Base-by-base conservation (phyloP, 495 filamentous ascomycete genomes). In the Aspergillus taichungensis region DNA sequence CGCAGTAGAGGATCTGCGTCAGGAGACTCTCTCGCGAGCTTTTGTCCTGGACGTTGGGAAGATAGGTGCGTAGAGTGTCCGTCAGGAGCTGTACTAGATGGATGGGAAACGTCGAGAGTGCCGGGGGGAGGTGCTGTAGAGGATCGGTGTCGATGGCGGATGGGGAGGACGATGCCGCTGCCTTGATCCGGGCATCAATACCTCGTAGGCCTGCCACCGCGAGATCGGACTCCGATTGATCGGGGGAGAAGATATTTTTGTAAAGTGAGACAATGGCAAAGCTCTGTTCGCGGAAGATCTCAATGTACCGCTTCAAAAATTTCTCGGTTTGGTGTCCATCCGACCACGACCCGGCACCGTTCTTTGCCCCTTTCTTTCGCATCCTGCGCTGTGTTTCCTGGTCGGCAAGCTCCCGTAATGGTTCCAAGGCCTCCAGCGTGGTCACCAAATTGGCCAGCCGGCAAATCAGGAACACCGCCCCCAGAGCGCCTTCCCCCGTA, bases 271-370 rank as follows among this genome's bases (percentile, higher is more conserved):
- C 77, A 47, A 96, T 94, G 8, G 84, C 85, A 57, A 99, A 99
- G 55, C 87, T 92, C 64, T 99, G 94, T 65, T 99, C 94, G 42
- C 94, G 84, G 66, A 96, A 97, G 28, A 97, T 94, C 62, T 99
- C 94, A 54, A 99, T 83, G 67, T 94, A 99, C 42, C 87, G 73
- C 61, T 99, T 99, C 32, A 99, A 68, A 52, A 88, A 99, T 18
- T 87, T 76, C 57, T 96, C 94, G 2, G 90, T 95, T 56, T 98
- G 92, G 55, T 94, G 87, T 0, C 91, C 92, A 6, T 76, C 79
- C 0, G 82, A 77, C 83, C 83, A 86, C 6, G 70, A 64, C 13
- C 53, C 53, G 6, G 55, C 40, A 28, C 48, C 45, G 14, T 57
- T 52, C 34, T 59, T 53, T 35, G 56, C 55, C 24, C 57, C 59